Evolutionary conservation across 441 rosid genomes (phyloP).

Genomic region (Gossypium schwendimanii): DNA sequence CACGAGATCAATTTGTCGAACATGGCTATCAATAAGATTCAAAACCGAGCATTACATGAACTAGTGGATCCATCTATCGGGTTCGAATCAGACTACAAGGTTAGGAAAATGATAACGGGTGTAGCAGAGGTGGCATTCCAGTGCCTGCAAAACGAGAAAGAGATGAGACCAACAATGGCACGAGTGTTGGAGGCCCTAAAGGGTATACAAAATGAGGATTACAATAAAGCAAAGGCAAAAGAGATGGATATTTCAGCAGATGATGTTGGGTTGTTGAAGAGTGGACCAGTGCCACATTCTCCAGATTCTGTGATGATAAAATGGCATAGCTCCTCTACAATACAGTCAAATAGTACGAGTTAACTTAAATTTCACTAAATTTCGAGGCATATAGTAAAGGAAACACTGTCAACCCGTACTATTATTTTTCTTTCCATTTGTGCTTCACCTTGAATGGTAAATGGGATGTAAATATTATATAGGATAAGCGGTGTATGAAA

Average conservation of each 20-base stretch:
- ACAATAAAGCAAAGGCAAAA: slow-evolving; percentile 16
- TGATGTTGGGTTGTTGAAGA: slow-evolving; percentile 35
- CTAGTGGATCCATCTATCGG: slow-evolving; percentile 65
- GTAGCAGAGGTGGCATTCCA: slow-evolving; percentile 80
- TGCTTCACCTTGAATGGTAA: neutral
- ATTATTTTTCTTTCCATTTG: neutral
- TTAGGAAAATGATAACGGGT: slow-evolving; percentile 39
- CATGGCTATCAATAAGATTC: slow-evolving; percentile 72
- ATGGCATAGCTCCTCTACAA: slow-evolving; percentile 45
- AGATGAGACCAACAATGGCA: slow-evolving; percentile 66
- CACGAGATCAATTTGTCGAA: slow-evolving; percentile 71
- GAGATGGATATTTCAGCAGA: slow-evolving; percentile 24
- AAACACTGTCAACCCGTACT: neutral
- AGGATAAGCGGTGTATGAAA: neutral
- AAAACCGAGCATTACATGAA: slow-evolving; percentile 41
- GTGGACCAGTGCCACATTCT: slow-evolving; percentile 25
- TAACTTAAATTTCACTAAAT: slow-evolving; percentile 11
- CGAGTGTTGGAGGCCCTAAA: slow-evolving; percentile 42
- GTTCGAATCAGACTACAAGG: slow-evolving; percentile 44
- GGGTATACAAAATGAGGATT: slow-evolving; percentile 32
- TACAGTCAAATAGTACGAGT: slow-evolving; percentile 17
- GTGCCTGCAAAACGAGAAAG: slow-evolving; percentile 72
- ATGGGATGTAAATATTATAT: slow-evolving; percentile 16
- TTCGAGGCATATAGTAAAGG: neutral
- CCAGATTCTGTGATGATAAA: slow-evolving; percentile 49